Evolutionary conservation across 2,329 filamentous ascomycete genomes (phyloP), one percentile per base, ranked within the genome.

Genomic region (Aspergillus carbonarius): DNA sequence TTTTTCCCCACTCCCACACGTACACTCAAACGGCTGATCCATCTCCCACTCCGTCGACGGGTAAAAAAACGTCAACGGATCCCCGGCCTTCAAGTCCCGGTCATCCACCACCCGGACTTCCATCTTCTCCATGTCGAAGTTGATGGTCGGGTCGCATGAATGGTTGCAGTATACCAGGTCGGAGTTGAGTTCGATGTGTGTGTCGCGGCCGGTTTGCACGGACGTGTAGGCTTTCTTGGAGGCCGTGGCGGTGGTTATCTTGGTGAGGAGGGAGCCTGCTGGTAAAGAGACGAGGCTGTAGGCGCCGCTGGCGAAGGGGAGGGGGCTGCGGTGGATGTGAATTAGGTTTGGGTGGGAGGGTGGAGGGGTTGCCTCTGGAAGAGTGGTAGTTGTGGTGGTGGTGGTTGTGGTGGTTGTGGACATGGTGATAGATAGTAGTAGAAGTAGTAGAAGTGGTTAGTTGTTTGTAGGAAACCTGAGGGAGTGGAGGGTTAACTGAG

Each of bases 141-240:
- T 76, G 13, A 85, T 62, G 3, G 77, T 78, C 0, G 83, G 83
- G 10, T 68, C 70, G 69, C 82, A 85, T 2, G 79, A 82, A 70
- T 85, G 83, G 72, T 85, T 86, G 73, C 82, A 79, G 70, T 79
- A 85, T 23, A 85, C 78, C 10, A 85, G 73, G 63, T 84, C 83
- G 59, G 77, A 81, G 70, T 84, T 84, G 5, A 85, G 76, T 63
- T 85, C 82, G 63, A 85, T 82, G 69, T 85, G 82, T 0, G 76
- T 73, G 55, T 76, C 74, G 20, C 69, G 69, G 1, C 76, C 77
- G 1, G 79, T 79, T 63, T 85, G 82, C 2, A 85, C 83, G 3
- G 78, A 81, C 1, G 78, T 78, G 74, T 82, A 85, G 27, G 79
- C 78, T 30, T 78, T 77, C 4, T 67, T 70, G 7, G 75, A 73